phyloP scores from a whole-genome alignment of 208 protist genomes.

The Crithidia acanthocephali region DNA sequence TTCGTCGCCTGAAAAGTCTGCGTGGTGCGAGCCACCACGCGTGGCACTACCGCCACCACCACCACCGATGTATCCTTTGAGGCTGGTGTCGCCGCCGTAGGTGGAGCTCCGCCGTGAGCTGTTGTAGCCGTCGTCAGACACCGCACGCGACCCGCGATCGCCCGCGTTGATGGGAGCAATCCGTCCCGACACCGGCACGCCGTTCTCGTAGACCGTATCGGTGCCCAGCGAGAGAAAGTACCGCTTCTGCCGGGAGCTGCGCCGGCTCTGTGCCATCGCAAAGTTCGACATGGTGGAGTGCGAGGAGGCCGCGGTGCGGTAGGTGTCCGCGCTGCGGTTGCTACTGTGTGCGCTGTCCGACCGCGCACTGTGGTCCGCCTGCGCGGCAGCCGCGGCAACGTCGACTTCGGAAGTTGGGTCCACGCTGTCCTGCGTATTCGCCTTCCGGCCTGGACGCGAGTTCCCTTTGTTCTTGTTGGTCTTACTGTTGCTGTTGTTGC shows the following conservation, averaged over 20 bases:
- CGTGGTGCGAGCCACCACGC: too few relatives aligned
- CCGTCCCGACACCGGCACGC: neutral
- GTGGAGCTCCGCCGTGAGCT: neutral
- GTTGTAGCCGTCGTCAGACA: neutral
- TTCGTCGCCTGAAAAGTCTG: too few relatives aligned
- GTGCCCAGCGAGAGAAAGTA: constrained; percentile 18
- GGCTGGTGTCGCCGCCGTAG: neutral
- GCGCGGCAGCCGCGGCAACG: constrained; percentile 6
- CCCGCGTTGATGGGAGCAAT: neutral
- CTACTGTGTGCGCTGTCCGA: too few relatives aligned
- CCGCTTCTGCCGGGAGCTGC: constrained; percentile 5
- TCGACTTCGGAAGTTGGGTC: constrained; percentile 10
- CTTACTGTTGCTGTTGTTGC: neutral
- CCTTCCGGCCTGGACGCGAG: neutral
- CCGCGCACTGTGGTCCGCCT: constrained; percentile 3
- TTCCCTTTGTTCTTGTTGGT: neutral
- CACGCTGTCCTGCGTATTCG: neutral
- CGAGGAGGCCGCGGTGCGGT: constrained; percentile 14
- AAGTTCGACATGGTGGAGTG: constrained; percentile 19
- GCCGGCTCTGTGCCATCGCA: neutral
- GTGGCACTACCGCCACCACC: too few relatives aligned
- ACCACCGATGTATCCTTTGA: too few relatives aligned
- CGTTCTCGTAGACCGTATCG: constrained; percentile 9
- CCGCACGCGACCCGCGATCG: neutral
- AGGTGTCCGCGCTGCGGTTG: constrained; percentile 17